Evolutionary conservation across 345 rosid species (phyloP).

Genomic region (Cardamine occulta): DNA sequence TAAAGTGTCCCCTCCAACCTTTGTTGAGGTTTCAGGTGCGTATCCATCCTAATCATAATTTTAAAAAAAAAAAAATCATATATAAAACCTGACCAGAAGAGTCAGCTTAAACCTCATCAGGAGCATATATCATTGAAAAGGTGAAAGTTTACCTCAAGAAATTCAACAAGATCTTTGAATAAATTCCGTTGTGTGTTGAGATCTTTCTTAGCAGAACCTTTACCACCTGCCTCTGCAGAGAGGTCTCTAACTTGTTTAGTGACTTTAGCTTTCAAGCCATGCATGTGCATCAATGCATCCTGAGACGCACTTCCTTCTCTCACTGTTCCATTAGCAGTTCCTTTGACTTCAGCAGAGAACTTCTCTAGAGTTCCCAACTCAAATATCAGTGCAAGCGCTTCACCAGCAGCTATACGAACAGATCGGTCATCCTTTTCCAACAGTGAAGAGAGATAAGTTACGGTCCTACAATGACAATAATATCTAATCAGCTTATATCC

Average conservation of each 20-base stretch:
- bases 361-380: constrained; percentile 77
- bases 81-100: not conserved
- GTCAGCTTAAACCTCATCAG: constrained; percentile 18
- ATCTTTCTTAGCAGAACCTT: constrained; percentile 91
- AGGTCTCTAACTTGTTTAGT: constrained; percentile 73
- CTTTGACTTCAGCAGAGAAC: constrained; percentile 56
- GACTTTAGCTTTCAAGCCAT: constrained; percentile 70
- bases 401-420: constrained; percentile 93
- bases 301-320: constrained; percentile 58
- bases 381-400: constrained; percentile 81
- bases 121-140: constrained; percentile 3
- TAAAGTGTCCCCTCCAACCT: constrained; percentile 72
- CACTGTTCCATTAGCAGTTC: constrained; percentile 45
- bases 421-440: constrained; percentile 88
- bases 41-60: constrained; percentile 56
- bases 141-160: constrained; percentile 55
- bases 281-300: constrained; percentile 56
- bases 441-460: constrained; percentile 70
- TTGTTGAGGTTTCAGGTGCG: constrained; percentile 65
- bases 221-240: constrained; percentile 90
- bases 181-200: constrained; percentile 82
- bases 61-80: not conserved
- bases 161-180: constrained; percentile 80
- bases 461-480: constrained; percentile 55
- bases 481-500: not conserved